Percentiles rank a stretch among this genome's conserved stretches.
phyloP scores from a whole-genome alignment of 2,329 filamentous ascomycete genomes.

The Fusarium sp. region DNA sequence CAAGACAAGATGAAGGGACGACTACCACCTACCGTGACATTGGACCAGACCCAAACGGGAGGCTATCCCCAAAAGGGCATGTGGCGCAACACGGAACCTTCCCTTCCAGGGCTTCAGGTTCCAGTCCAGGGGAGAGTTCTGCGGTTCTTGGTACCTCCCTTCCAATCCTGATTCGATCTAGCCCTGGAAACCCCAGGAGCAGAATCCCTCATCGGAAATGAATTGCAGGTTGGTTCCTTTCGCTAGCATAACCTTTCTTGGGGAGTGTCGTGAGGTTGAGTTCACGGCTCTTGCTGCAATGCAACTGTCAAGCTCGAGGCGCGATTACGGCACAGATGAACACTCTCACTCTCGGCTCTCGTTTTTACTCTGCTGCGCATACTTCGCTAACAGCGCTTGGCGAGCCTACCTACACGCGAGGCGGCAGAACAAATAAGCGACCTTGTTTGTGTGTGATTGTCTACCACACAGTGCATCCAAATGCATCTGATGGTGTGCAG shows the following conservation, averaged over 20 bases:
- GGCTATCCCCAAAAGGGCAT: slow-evolving; percentile 5
- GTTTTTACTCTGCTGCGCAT: neutral
- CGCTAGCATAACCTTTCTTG: slow-evolving; percentile 20
- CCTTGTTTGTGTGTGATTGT: slow-evolving; percentile 15
- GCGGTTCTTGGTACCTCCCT: slow-evolving; percentile 18
- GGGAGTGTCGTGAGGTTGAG: neutral
- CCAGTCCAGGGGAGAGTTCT: slow-evolving; percentile 11
- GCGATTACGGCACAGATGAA: neutral
- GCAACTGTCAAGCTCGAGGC: slow-evolving; percentile 10
- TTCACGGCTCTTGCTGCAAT: neutral
- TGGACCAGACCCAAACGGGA: slow-evolving; percentile 9
- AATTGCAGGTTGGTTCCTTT: slow-evolving; percentile 8
- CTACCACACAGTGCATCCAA: neutral
- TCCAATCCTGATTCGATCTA: slow-evolving; percentile 15
- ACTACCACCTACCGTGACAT: slow-evolving; percentile 28
- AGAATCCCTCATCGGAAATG: slow-evolving; percentile 33
- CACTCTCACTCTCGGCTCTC: neutral
- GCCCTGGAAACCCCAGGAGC: neutral
- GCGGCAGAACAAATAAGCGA: neutral
- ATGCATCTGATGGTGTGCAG: neutral
- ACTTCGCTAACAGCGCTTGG: neutral
- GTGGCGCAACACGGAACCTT: slow-evolving; percentile 16
- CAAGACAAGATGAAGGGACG: neutral
- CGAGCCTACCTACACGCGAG: neutral
- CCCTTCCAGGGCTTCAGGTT: neutral